Percentiles rank a stretch among this genome's conserved stretches.
These are phyloP conservation scores for Pythium grandisporangium DNA, from an alignment of 352 stramenopile species.

Conservation along the genomic window DNA sequence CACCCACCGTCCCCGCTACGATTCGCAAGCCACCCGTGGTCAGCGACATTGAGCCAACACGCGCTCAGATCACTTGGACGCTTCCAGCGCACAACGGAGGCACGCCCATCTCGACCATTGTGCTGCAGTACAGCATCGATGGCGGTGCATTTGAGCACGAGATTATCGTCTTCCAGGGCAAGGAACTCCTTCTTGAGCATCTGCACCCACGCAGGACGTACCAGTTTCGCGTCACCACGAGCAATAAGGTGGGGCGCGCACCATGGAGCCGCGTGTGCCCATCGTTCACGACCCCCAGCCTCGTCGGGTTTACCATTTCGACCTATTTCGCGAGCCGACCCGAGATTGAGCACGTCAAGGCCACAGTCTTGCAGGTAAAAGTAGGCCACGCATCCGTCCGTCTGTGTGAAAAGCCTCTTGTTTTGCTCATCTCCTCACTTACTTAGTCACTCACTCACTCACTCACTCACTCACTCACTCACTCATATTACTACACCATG, in stretches of 20 bases:
- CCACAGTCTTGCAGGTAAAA: constrained; percentile 28
- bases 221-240: constrained; percentile 34
- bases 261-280: constrained; percentile 26
- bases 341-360: constrained; percentile 37
- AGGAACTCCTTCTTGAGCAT: constrained; percentile 26
- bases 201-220: constrained; percentile 48
- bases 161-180: constrained; percentile 23
- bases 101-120: constrained; percentile 23
- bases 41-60: constrained; percentile 32
- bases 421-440: neutral
- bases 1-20: constrained; percentile 23
- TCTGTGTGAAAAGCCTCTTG: neutral
- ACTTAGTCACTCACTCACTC: too few species aligned
- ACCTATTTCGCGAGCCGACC: constrained; percentile 44
- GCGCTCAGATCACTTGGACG: constrained; percentile 26
- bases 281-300: constrained; percentile 36
- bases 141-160: constrained; percentile 26
- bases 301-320: constrained; percentile 57
- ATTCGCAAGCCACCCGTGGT: constrained; percentile 18
- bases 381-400: neutral
- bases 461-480: too few species aligned
- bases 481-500: too few species aligned
- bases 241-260: constrained; percentile 30
- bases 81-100: constrained; percentile 42
- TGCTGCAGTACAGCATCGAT: constrained; percentile 42